Percentiles rank a stretch among this genome's conserved stretches.
Evolutionary conservation across 768 basidiomycete species (phyloP).

Genomic region (Amyloporia xantha): DNA sequence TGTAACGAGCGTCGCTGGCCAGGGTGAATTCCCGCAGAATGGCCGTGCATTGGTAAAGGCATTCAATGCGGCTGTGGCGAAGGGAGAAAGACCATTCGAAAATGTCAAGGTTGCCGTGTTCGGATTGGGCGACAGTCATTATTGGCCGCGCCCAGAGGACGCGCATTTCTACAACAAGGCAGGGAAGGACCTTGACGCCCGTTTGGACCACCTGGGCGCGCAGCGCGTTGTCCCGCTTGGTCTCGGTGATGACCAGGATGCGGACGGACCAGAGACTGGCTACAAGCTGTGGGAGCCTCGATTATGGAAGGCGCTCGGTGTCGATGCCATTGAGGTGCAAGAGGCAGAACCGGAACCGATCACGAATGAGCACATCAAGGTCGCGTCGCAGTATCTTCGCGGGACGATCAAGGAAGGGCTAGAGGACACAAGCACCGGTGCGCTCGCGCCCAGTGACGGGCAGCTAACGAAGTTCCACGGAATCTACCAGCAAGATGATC

Average conservation of each 20-base stretch:
- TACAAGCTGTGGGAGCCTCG: constrained; percentile 95
- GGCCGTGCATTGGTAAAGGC: constrained; percentile 86
- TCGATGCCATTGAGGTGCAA: constrained; percentile 78
- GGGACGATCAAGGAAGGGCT: constrained; percentile 95
- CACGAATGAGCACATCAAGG: constrained; percentile 99
- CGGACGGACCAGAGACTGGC: constrained; percentile 91
- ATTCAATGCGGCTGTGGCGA: constrained; percentile 55
- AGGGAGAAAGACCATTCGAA: constrained; percentile 51
- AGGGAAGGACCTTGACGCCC: constrained; percentile 80
- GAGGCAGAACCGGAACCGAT: constrained; percentile 96
- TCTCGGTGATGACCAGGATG: constrained; percentile 95
- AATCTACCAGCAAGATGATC: constrained; percentile 95
- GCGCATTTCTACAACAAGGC: constrained; percentile 99
- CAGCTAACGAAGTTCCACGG: constrained; percentile 99
- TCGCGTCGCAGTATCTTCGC: constrained; percentile 85
- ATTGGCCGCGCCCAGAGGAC: constrained; percentile 97
- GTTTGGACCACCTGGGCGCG: constrained; percentile 74
- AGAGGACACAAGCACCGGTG: constrained; percentile 77
- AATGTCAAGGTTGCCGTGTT: constrained; percentile 81
- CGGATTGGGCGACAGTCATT: constrained; percentile 96
- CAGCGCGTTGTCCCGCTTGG: constrained; percentile 70
- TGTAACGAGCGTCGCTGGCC: constrained; percentile 90
- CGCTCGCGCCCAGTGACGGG: constrained; percentile 84
- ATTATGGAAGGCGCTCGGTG: constrained; percentile 91
- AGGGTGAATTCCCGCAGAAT: constrained; percentile 98